Base-by-base conservation (phyloP, 2,329 filamentous ascomycete species). In the Fusarium proliferatum region DNA sequence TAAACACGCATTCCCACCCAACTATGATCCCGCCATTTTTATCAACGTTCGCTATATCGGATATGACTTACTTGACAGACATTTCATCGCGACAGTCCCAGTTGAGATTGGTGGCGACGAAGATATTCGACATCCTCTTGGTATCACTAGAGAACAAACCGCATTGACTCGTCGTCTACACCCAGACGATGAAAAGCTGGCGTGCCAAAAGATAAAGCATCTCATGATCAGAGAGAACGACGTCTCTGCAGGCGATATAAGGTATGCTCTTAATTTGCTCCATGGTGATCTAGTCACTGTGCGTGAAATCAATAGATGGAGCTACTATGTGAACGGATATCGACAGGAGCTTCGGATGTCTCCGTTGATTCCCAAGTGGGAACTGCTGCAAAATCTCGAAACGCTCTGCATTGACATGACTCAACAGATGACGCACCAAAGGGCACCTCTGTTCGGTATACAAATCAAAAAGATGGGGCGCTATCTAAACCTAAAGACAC, bases 361-460 rank as follows among this genome's bases (percentile, higher is more conserved):
- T 23, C 8, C n/a, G 17, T 12, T 51, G n/a, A 9, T 9, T 6
- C 16, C 30, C 21, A 51, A 23, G 4, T 51, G 48, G 48, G 30
- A 51, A 19, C 30, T 51, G 6, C n/a, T 51, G 21, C 34, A 5
- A 6, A n/a, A 33, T 17, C 26, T 64, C 21, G 45, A 64, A 6
- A 49, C 57, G 6, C 45, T 61, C 6, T 61, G 38, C 15, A 19
- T 64, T 21, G 61, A 64, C 10, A 9, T 64, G 30, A 30, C n/a
- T 4, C 3, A 7, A 11, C 4, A 12, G 3, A 17, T 10, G 19
- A 15, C 4, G 17, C 10, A 9, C 7, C 5, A 12, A 3, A 8
- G 0, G 1, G 4, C 16, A 23, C 21, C 48, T 23, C 21, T 49
- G 3, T 15, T 49, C 16, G 30, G 48, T 4, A 2, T 23, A 10